phyloP scores from a whole-genome alignment of 106 monocot species.

The Gastrodia elata region DNA sequence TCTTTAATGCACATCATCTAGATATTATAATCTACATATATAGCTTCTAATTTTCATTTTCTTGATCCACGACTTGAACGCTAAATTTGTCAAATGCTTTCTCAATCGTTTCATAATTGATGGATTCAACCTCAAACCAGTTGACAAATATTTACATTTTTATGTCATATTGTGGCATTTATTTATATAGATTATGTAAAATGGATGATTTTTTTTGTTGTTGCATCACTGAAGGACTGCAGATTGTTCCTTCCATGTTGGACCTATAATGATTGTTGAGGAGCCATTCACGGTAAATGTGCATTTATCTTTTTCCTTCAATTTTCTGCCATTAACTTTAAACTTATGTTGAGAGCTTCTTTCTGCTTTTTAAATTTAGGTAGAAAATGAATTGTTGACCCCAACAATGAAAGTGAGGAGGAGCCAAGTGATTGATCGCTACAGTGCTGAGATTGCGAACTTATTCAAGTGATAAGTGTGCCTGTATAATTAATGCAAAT shows the following conservation, averaged over 20 bases:
- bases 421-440: slow-evolving; percentile 52
- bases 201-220: background rate
- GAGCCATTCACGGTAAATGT: slow-evolving; percentile 78
- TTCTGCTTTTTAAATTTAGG: slow-evolving; percentile 27
- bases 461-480: slow-evolving; percentile 58
- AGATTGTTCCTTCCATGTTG: slow-evolving; percentile 66
- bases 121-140: too few relatives aligned
- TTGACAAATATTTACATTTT: too few relatives aligned
- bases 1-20: background rate
- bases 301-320: background rate
- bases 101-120: too few relatives aligned
- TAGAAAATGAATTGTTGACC: slow-evolving; percentile 86
- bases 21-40: too few relatives aligned
- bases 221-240: slow-evolving; percentile 44
- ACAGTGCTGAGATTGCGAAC: slow-evolving; percentile 45
- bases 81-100: too few relatives aligned
- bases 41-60: too few relatives aligned
- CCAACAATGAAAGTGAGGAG: slow-evolving; percentile 91
- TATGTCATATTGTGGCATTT: background rate
- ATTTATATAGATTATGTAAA: background rate
- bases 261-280: slow-evolving; percentile 65
- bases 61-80: too few relatives aligned
- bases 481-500: too few relatives aligned
- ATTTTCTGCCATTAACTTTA: background rate
- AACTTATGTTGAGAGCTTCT: background rate